phyloP scores from a whole-genome alignment of 2,329 filamentous ascomycete species.

The Fusarium sp. region DNA sequence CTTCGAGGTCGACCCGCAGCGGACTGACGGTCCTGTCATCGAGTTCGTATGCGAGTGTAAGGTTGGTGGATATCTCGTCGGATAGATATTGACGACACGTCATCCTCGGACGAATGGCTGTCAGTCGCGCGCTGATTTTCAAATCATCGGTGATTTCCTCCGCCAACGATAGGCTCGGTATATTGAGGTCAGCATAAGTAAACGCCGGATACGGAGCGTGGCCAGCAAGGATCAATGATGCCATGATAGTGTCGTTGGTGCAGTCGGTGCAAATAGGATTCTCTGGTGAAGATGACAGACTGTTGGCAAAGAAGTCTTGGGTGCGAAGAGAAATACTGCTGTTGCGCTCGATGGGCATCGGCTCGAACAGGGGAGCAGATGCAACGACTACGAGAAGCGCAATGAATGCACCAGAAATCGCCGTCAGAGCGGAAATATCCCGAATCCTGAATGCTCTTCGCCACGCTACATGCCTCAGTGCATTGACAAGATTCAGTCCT shows the following conservation, averaged over 20 bases:
- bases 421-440: slow-evolving; percentile 43
- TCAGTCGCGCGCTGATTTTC: slow-evolving; percentile 41
- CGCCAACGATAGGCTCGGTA: slow-evolving; percentile 39
- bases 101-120: slow-evolving; percentile 48
- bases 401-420: slow-evolving; percentile 43
- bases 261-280: slow-evolving; percentile 40
- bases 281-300: slow-evolving; percentile 33
- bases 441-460: slow-evolving; percentile 41
- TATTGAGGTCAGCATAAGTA: slow-evolving; percentile 47
- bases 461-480: slow-evolving; percentile 41
- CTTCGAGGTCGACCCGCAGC: slow-evolving; percentile 36
- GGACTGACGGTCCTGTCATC: slow-evolving; percentile 32
- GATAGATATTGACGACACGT: slow-evolving; percentile 33
- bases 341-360: slow-evolving; percentile 39
- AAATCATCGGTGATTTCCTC: slow-evolving; percentile 21
- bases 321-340: slow-evolving; percentile 39
- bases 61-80: slow-evolving; percentile 39
- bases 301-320: slow-evolving; percentile 47
- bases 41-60: slow-evolving; percentile 34
- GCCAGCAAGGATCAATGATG: slow-evolving; percentile 49
- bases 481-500: slow-evolving; percentile 48
- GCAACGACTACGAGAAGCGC: slow-evolving; percentile 47
- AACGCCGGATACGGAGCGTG: slow-evolving; percentile 50
- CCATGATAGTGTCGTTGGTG: slow-evolving; percentile 44
- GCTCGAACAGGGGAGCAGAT: slow-evolving; percentile 47